Conservation (phyloP, 257 asterid species). For the Solanum rostratum region DNA sequence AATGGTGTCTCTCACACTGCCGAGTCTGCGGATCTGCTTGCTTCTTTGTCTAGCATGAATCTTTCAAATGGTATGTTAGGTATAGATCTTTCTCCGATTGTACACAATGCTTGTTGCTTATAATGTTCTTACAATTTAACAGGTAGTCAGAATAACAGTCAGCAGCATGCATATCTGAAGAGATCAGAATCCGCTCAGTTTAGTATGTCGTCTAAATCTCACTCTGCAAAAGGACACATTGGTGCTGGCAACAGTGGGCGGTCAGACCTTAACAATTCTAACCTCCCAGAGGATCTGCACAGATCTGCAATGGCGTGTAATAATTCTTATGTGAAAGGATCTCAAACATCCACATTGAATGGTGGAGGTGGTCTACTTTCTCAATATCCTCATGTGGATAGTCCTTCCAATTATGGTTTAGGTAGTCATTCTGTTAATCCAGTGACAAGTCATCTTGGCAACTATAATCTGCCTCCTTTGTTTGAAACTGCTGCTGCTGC, state of each 20-base stretch:
- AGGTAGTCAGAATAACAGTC: slow-evolving; percentile 42
- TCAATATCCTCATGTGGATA: slow-evolving; percentile 60
- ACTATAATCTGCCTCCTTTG: slow-evolving; percentile 68
- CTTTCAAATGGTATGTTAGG: slow-evolving; percentile 52
- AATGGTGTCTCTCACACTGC: slow-evolving; percentile 41
- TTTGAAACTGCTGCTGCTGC: slow-evolving; percentile 98
- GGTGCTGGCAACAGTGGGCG: slow-evolving; percentile 22
- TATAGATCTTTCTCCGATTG: slow-evolving; percentile 28
- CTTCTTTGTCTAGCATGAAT: slow-evolving; percentile 78
- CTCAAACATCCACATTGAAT: slow-evolving; percentile 33
- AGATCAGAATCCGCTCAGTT: slow-evolving; percentile 31
- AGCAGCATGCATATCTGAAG: slow-evolving; percentile 38
- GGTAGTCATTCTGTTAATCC: slow-evolving; percentile 71
- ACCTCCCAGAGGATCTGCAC: slow-evolving; percentile 39
- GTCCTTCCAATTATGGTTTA: slow-evolving; percentile 50
- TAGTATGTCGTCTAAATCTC: slow-evolving; percentile 20
- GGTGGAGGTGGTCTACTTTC: slow-evolving; percentile 42
- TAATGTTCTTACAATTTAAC: slow-evolving; percentile 21
- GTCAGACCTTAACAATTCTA: not conserved
- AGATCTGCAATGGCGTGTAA: slow-evolving; percentile 24
- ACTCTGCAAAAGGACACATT: slow-evolving; percentile 17
- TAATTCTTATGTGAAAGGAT: slow-evolving; percentile 46
- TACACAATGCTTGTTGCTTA: slow-evolving; percentile 8
- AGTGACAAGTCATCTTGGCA: slow-evolving; percentile 51
- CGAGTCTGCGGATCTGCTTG: slow-evolving; percentile 56